Evolutionary conservation across 169 alveolate species (phyloP).

Genomic region (Besnoitia besnoiti): DNA sequence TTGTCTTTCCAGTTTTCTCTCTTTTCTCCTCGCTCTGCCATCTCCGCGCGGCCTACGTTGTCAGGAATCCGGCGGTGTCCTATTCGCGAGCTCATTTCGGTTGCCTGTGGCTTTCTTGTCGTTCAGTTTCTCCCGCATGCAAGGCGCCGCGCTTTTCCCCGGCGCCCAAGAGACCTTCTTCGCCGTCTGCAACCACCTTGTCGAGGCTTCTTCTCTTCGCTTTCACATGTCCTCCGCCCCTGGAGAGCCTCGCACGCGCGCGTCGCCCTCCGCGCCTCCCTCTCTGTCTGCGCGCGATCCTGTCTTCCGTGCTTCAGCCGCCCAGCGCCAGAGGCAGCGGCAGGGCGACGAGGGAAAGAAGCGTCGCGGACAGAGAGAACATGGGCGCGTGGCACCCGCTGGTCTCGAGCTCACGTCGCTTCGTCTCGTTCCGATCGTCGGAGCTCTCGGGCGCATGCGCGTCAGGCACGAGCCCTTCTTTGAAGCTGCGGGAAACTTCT

Average conservation of each 20-base stretch:
- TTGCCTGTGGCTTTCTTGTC: too few species aligned
- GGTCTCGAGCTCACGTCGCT: not conserved
- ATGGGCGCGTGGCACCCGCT: not conserved
- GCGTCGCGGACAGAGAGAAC: not conserved
- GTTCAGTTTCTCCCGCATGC: slow-evolving; percentile 21
- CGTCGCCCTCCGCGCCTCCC: not conserved
- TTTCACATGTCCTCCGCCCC: not conserved
- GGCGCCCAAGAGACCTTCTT: not conserved
- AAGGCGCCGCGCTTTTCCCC: not conserved
- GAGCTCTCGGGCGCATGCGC: slow-evolving; percentile 1
- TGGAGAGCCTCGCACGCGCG: not conserved
- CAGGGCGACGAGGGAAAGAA: not conserved
- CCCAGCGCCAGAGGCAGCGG: not conserved
- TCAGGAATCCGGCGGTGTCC: too few species aligned
- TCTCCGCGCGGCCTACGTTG: too few species aligned
- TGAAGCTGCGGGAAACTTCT: slow-evolving; percentile 1
- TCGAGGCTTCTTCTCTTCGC: not conserved
- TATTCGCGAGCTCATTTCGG: too few species aligned
- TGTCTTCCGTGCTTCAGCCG: not conserved
- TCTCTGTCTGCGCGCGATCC: not conserved
- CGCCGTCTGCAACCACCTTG: not conserved
- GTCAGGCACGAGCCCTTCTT: slow-evolving; percentile 8
- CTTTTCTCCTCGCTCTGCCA: too few species aligned
- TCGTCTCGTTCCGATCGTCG: not conserved
- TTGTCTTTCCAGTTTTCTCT: too few species aligned